Evolutionary conservation across 371 early-diverging fungal species (phyloP).

Genomic region (Syncephalis plumigaleata): DNA sequence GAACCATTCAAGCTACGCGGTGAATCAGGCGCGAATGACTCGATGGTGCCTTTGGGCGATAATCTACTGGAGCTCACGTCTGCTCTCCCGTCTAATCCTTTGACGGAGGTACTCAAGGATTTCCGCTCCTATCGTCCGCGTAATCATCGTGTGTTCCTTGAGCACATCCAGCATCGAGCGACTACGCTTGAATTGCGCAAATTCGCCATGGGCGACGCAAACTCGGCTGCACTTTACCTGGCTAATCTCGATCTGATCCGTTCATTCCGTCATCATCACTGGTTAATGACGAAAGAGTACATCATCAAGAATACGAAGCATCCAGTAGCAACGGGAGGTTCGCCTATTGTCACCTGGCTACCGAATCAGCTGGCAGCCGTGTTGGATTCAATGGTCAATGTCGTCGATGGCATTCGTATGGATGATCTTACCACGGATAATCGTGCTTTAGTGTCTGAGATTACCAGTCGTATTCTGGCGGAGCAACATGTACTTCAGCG

Average conservation of each 20-base stretch:
- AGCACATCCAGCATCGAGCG: constrained; percentile 35
- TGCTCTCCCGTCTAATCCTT: constrained; percentile 64
- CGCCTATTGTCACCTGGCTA: constrained; percentile 32
- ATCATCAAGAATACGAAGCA: constrained; percentile 58
- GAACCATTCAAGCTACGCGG: constrained; percentile 51
- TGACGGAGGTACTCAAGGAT: constrained; percentile 55
- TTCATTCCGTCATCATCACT: constrained; percentile 71
- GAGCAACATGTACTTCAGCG: constrained; percentile 35
- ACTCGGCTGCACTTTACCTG: constrained; percentile 44
- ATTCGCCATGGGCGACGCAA: constrained; percentile 30
- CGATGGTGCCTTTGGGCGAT: constrained; percentile 68
- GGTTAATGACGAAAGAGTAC: constrained; percentile 76
- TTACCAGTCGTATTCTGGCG: constrained; percentile 33
- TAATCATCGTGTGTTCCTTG: constrained; percentile 55
- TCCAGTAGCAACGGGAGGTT: constrained; percentile 44
- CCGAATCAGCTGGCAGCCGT: constrained; percentile 56
- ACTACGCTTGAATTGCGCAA: constrained; percentile 18
- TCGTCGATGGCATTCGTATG: constrained; percentile 19
- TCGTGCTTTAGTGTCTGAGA: constrained; percentile 26
- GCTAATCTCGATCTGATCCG: constrained; percentile 69
- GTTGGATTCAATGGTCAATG: constrained; percentile 32
- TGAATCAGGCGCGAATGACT: constrained; percentile 76
- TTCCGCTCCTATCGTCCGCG: constrained; percentile 64
- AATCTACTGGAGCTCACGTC: constrained; percentile 65
- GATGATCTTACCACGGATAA: constrained; percentile 26